Percentiles rank a stretch among this genome's conserved stretches.
Conservation (phyloP, 192 early-diverging fungal genomes). For the Chytriomyces sp. region DNA sequence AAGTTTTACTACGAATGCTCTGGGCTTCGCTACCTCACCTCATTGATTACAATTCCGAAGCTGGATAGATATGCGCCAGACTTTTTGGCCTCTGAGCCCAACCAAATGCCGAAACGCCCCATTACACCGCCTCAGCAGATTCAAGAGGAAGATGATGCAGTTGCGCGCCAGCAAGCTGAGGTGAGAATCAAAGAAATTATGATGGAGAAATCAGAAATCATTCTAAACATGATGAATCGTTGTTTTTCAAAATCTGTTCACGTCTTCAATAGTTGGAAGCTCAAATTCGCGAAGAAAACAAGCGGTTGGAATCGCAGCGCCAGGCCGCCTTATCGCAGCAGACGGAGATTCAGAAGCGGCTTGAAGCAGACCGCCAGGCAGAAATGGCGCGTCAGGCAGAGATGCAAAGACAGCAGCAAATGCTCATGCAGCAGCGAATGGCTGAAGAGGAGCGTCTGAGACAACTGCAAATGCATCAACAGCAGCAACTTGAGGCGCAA, state of each 20-base stretch:
- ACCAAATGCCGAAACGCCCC: constrained; percentile 57
- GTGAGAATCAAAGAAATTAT: no score
- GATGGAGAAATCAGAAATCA: no score
- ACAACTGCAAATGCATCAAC: constrained; percentile 71
- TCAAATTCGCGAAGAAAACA: constrained; percentile 38
- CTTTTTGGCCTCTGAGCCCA: constrained; percentile 76
- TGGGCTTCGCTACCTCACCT: constrained; percentile 89
- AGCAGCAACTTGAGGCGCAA: constrained; percentile 70
- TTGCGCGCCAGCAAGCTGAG: constrained; percentile 50
- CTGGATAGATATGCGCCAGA: constrained; percentile 82
- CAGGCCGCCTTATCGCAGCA: constrained; percentile 48
- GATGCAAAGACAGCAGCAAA: constrained; percentile 74
- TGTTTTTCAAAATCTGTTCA: background rate
- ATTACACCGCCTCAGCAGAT: constrained; percentile 55
- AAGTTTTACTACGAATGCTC: constrained; percentile 93
- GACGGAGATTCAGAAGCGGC: constrained; percentile 54
- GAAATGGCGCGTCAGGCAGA: constrained; percentile 65
- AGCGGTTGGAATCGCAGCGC: constrained; percentile 39
- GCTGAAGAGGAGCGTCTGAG: constrained; percentile 71
- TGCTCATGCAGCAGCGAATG: constrained; percentile 77
- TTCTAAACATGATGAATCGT: background rate
- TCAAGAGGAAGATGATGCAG: constrained; percentile 65
- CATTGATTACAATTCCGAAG: constrained; percentile 87
- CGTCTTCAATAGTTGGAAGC: constrained; percentile 28
- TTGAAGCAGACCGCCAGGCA: constrained; percentile 68